Base-by-base conservation (phyloP, 176 grass and related monocot genomes). In the Miscanthus lutarioriparius region DNA sequence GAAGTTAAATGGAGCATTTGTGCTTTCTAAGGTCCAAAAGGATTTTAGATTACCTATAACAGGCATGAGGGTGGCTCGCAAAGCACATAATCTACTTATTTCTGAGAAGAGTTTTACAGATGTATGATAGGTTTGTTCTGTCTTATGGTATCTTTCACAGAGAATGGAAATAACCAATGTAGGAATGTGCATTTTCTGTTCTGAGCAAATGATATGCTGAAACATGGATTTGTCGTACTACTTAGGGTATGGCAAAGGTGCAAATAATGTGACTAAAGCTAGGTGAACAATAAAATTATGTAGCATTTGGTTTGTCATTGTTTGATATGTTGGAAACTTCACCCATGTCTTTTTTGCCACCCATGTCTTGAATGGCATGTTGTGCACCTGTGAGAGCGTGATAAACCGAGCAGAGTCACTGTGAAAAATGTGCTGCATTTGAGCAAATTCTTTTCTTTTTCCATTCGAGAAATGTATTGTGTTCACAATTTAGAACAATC, bases 111-210 rank as follows among this genome's bases (percentile, higher is more conserved):
- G 49, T 14, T 22, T 3, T n/a, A 19, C 32, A 45, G 27, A 65
- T 48, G 17, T 8, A 65, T 47, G 61, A 7, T 66, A 14, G 38
- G 25, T 1, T 32, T 12, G 19, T 20, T 12, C 1, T 47, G 3
- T 78, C 28, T 79, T 41, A 47, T 79, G 38, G 22, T 43, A 28
- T 59, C 53, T 77, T 76, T 28, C 23, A 44, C 37, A 78, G n/a
- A 78, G 4, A 76, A 56, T 28, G 56, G 8, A 43, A 43, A 78
- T 43, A 44, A 43, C 23, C n/a, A 44, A 28, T 6, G 4, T 64
- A 7, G 15, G 13, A 26, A 22, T 64, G 23, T 22, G 16, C 15
- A 19, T 45, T 65, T 64, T 79, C 38, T 65, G 25, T 78, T 78
- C n/a, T 43, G 17, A 73, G 25, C 13, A 73, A 73, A 28, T 73